phyloP scores from a whole-genome alignment of 805 yeast genomes.

The Suhomyces pyralidae region DNA sequence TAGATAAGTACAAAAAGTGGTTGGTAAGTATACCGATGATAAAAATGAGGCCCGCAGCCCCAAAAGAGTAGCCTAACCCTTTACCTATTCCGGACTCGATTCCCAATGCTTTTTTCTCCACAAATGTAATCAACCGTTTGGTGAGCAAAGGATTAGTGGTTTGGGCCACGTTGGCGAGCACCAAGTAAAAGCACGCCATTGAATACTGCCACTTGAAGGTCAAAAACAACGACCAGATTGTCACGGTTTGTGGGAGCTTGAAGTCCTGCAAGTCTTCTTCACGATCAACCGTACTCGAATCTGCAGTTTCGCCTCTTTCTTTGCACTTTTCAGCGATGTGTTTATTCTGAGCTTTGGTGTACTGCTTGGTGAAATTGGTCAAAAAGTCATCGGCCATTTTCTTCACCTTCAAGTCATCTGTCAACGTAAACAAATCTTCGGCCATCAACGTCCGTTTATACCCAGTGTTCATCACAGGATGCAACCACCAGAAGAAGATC shows the following conservation, averaged over 20 bases:
- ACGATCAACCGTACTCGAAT: slow-evolving; percentile 17
- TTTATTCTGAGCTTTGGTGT: slow-evolving; percentile 12
- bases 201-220: slow-evolving; percentile 32
- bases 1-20: slow-evolving; percentile 21
- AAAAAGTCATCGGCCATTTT: slow-evolving; percentile 28
- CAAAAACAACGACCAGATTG: slow-evolving; percentile 18
- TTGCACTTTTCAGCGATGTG: slow-evolving; percentile 25
- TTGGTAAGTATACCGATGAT: slow-evolving; percentile 20
- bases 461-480: slow-evolving; percentile 61
- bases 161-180: slow-evolving; percentile 22
- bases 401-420: slow-evolving; percentile 34
- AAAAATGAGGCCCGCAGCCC: slow-evolving; percentile 30
- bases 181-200: slow-evolving; percentile 19
- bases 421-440: slow-evolving; percentile 50
- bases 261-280: slow-evolving; percentile 32
- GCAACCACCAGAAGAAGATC: slow-evolving; percentile 64
- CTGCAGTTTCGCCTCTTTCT: slow-evolving; percentile 21
- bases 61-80: slow-evolving; percentile 43
- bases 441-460: slow-evolving; percentile 69
- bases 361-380: slow-evolving; percentile 9
- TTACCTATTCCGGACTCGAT: slow-evolving; percentile 23
- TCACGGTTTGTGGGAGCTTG: slow-evolving; percentile 19
- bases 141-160: slow-evolving; percentile 35
- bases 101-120: slow-evolving; percentile 26
- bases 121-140: slow-evolving; percentile 36